Base-by-base conservation (phyloP, 371 early-diverging fungal genomes). In the Nematocida displodere region DNA sequence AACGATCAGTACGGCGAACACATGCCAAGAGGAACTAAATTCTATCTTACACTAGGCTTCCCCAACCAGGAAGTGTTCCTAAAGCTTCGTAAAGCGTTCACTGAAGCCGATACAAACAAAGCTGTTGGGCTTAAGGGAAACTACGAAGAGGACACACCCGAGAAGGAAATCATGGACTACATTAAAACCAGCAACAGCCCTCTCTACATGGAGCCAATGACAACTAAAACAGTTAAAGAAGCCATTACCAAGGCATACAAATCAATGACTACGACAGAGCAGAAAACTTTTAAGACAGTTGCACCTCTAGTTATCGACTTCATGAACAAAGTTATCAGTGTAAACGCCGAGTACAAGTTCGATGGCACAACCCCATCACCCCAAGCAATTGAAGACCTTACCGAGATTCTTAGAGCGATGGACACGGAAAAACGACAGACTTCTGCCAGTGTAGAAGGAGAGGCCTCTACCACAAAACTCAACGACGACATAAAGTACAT, bases 51-150 rank as follows among this genome's bases (percentile, higher is more conserved):
- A 22, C 39, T 71, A 37, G 50, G 56, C 1, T 71, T 33, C 54
- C 75, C 75, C 20, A 40, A 61, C 37, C 34, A 48, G 24, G 75
- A 71, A 24, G 5, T 71, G 15, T 56, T 36, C 26, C 22, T 71
- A 11, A 31, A 13, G 5, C 29, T 58, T 29, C 36, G 75, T 50
- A 55, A 53, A 20, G 15, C 17, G 20, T 28, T 59, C 49, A 52
- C 48, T n/a, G 22, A 34, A 13, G 34, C 24, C 26, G 54, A 54
- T n/a, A 15, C 4, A 11, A 71, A 17, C 26, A 8, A 28, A 31
- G 48, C 62, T 20, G 13, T 7, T 36, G 15, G 7, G 8, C 49
- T 48, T 22, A 54, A 20, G 36, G 44, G 33, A 54, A 5, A 13
- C 11, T 3, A 17, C 49, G 59, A 48, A 33, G 22, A 58, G 15